Evolutionary conservation across 305 asterid genomes (phyloP), one percentile per base, ranked within the genome.

Genomic region (Ajuga reptans): DNA sequence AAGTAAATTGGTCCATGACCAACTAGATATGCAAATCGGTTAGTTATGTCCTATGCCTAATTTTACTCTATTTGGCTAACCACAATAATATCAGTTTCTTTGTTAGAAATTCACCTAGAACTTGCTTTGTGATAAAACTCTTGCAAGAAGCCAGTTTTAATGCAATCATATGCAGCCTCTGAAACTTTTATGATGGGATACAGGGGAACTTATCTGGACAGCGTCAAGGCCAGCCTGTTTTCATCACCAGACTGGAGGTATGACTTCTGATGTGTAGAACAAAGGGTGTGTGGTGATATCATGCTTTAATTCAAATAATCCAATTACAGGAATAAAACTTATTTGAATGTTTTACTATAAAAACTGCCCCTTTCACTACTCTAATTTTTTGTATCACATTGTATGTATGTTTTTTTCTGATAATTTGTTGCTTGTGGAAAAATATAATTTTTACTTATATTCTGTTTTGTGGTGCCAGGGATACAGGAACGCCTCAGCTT

Each of bases 181-280:
- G 14, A 76, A 62, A 16, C 37, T 51, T 71, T 71, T 46, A 9
- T 68, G 46, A 10, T 69, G 70, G 45, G 14, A 47, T 76, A 29
- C 86, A 94, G 99, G 99, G 99, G 61, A 88, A 82, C 78, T 86
- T 94, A 80, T 89, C 99, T 64, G 99, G 98, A 75, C 97, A 89
- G 82, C 83, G 97, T 77, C 96, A 94, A 83, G 97, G 98, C 60
- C 96, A 91, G 74, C 96, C 97, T 66, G 97, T 94, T 62, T 91
- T 94, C 80, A 94, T 94, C 77, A 89, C 99, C 80, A 89, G 90
- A 84, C 79, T 94, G 77, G 98, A 94, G 95, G 99, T 91, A 78
- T 73, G 78, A 53, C 50, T 71, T 65, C 76, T 39, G 24, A 69
- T 52, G 34, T 61, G 16, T 21, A 11, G 39, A 46, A 75, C 17